These are phyloP conservation scores for Penicillium alfredii DNA, from an alignment of 495 filamentous ascomycete species.

Conservation along the genomic window DNA sequence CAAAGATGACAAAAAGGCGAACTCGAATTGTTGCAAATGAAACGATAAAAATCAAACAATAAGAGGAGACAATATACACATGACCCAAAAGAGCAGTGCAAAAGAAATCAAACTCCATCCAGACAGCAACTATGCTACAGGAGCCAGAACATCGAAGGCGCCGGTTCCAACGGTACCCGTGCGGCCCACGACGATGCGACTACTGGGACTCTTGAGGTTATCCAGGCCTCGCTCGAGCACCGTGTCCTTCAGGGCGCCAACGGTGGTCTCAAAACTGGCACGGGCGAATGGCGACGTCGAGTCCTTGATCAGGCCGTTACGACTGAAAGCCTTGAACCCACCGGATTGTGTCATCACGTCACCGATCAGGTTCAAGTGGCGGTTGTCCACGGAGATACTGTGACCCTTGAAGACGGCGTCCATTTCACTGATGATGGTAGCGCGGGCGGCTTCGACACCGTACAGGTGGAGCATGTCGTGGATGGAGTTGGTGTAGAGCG, in stretches of 20 bases:
- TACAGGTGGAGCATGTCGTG: conserved; percentile 75
- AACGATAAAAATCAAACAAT: conserved; percentile 10
- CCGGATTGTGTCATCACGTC: conserved; percentile 94
- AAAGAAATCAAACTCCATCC: conserved; percentile 14
- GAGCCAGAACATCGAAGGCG: conserved; percentile 79
- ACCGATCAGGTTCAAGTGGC: conserved; percentile 91
- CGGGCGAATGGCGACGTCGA: conserved; percentile 87
- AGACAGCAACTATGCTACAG: conserved; percentile 42
- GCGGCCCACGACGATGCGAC: conserved; percentile 81
- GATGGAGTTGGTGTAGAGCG: conserved; percentile 88
- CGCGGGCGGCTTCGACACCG: conserved; percentile 88
- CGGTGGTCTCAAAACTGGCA: conserved; percentile 98
- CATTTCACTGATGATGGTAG: conserved; percentile 81
- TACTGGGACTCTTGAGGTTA: conserved; percentile 76
- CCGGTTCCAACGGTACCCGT: conserved; percentile 81
- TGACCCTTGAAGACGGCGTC: conserved; percentile 81
- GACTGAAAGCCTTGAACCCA: conserved; percentile 82
- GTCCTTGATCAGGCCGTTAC: conserved; percentile 70
- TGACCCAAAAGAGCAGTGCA: conserved; percentile 5
- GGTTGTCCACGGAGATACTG: conserved; percentile 86
- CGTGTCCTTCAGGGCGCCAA: conserved; percentile 86
- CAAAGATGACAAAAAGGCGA: conserved; percentile 24
- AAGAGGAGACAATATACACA: conserved; percentile 20
- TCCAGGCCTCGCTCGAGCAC: conserved; percentile 87
- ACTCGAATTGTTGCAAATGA: conserved; percentile 5